Percentiles rank a stretch among this genome's conserved stretches.
Evolutionary conservation across 2,329 filamentous ascomycete genomes (phyloP).

Genomic region (Neonectria punicea): DNA sequence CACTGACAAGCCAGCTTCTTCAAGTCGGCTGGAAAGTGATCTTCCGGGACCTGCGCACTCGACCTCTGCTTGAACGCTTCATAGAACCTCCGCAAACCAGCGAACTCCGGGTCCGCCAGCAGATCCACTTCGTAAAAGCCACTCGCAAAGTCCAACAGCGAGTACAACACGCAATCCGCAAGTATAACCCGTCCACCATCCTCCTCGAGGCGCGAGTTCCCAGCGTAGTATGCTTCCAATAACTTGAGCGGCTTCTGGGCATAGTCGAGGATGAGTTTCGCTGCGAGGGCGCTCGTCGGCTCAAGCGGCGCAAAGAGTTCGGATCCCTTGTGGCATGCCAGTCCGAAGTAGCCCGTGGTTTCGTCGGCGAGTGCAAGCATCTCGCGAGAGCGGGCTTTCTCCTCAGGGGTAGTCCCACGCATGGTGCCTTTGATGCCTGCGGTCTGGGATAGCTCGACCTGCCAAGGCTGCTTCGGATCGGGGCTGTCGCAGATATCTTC

Average conservation of each 20-base stretch:
- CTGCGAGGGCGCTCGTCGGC: not conserved
- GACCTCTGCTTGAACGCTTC: constrained; percentile 20
- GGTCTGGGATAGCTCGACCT: constrained; percentile 3
- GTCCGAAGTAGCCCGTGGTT: constrained; percentile 19
- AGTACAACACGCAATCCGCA: constrained; percentile 34
- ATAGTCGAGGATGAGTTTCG: constrained; percentile 21
- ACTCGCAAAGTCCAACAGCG: constrained; percentile 28
- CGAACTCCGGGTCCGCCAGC: constrained; percentile 7
- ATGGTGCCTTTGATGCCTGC: constrained; percentile 4
- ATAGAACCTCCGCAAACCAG: constrained; percentile 22
- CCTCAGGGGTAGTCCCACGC: constrained; percentile 13
- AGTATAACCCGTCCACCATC: not conserved
- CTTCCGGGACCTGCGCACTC: constrained; percentile 16
- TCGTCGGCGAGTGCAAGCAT: constrained; percentile 31
- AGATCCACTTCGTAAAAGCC: constrained; percentile 25
- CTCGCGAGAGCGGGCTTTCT: constrained; percentile 24
- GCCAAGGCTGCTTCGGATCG: constrained; percentile 10
- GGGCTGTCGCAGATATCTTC: constrained; percentile 33
- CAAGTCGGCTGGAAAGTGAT: constrained; percentile 22
- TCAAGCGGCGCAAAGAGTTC: constrained; percentile 12
- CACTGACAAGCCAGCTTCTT: constrained; percentile 28
- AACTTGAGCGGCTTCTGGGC: constrained; percentile 21
- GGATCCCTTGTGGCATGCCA: constrained; percentile 33
- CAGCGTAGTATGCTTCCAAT: constrained; percentile 24
- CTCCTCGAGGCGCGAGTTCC: not conserved